Evolutionary conservation across 331 rosid species (phyloP), one percentile per base, ranked within the genome.

Genomic region (Pyracantha coccinea): DNA sequence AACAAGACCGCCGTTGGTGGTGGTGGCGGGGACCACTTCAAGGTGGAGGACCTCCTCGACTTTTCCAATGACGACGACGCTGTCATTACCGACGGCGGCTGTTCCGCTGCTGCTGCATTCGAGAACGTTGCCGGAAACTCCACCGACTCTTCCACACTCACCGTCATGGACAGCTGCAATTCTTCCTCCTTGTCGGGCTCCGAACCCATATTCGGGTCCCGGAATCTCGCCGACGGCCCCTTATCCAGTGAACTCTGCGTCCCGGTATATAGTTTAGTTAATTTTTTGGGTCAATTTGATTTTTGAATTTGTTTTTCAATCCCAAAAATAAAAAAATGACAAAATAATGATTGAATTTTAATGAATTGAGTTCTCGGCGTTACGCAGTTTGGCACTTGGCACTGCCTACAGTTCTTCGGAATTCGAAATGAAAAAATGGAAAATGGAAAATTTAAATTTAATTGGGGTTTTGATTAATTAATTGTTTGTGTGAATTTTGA

Each of bases 41-140:
- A 89, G 52, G 97, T 95, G 1, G 99, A 95, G 69, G 99, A 94
- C 79, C 88, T 95, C 62, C 89, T 95, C 31, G 89, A 95, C 82
- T 92, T 95, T 77, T 86, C 99, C 66, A 88, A 95, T 68, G 83
- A 87, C 63, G 83, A 87, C 33, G 88, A 85, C 29, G 78, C 68
- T n/a, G 45, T 70, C 70, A 61, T 76, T 24, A 24, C 82, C 32
- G 87, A 85, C 70, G 68, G 66, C n/a, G 71, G 66, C 29, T 68
- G 32, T 16, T 0, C 55, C 1, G 47, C 29, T 2, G 45, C 45
- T 38, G 45, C 45, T 7, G 61, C 75, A 38, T 76, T 82, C 3
- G 86, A 83, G 69, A 78, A 81, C 28, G 66, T 77, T 27, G 62
- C 89, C 21, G 83, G 84, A 35, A 83, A 79, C 64, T 87, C 91